Base-by-base conservation (phyloP, 2,329 filamentous ascomycete genomes). In the Colletotrichum camelliae region DNA sequence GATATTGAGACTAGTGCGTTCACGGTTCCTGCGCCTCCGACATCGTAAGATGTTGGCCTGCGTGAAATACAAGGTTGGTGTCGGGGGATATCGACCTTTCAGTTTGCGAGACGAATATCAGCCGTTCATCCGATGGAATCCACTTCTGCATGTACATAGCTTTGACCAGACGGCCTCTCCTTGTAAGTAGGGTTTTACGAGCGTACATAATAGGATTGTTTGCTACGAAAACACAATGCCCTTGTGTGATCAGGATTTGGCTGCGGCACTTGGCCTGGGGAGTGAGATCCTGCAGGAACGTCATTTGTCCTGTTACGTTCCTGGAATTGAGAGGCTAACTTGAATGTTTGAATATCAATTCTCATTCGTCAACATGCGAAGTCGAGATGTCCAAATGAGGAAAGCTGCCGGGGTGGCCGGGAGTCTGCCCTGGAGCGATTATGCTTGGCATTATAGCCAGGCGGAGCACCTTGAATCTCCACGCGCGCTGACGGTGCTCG, bases 1-100 rank as follows among this genome's bases (percentile, higher is more conserved):
- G 78, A 80, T 29, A 69, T 80, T 6, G 57, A 60, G 35, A 77
- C 37, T n/a, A 74, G 76, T 5, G 64, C 3, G 2, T 69, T 75
- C 29, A n/a, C 7, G 1, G 64, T 69, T 58, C 70, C 73, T 2
- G 27, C 57, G 15, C 73, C 64, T 21, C 70, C 64, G 12, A 35
- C n/a, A 15, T 48, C 58, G 7, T 75, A 55, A 16, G 9, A 4
- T 18, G 1, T 4, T 21, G n/a, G 18, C 21, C 10, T 21, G n/a
- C n/a, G n/a, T 3, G 18, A n/a, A 5, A 61, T n/a, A 10, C 13
- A 2, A 35, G 7, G 3, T 60, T 29, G 7, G 24, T 0, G 24
- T 57, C 21, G 15, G 13, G 24, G 6, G 7, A 16, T 57, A 13
- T 18, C 18, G 18, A 21, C 43, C 1, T 2, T 48, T 13, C 43